A percentile compares a stretch with the other conserved stretches of the same genome.
These are phyloP conservation scores for Hemileccinum impolitum DNA, from an alignment of 768 basidiomycete genomes.

Conservation along the genomic window DNA sequence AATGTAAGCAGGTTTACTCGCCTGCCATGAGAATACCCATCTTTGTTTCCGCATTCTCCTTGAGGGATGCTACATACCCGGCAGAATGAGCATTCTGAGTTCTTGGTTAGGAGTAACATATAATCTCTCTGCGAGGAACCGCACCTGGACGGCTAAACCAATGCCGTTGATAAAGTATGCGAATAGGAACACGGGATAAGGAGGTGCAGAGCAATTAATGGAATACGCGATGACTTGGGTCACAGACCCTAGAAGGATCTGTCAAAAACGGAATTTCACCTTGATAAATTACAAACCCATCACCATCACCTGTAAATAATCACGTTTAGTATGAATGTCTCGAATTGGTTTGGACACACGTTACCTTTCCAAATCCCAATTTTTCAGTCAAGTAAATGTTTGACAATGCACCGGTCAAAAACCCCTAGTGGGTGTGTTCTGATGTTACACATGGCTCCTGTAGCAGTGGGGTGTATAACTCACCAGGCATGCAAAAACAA, in stretches of 20 bases:
- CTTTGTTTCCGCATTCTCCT: constrained; percentile 53
- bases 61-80: constrained; percentile 61
- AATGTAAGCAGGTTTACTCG: not conserved
- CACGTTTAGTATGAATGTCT: not conserved
- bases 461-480: constrained; percentile 8
- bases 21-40: constrained; percentile 66
- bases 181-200: constrained; percentile 61
- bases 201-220: constrained; percentile 52
- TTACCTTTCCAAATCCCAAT: constrained; percentile 43
- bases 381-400: constrained; percentile 46
- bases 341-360: not conserved
- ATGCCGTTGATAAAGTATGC: constrained; percentile 47
- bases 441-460: constrained; percentile 16
- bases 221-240: constrained; percentile 52
- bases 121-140: not conserved
- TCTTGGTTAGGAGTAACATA: not conserved
- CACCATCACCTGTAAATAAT: constrained; percentile 35
- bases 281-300: constrained; percentile 25
- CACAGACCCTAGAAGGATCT: constrained; percentile 41
- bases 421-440: constrained; percentile 33
- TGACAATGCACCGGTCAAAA: constrained; percentile 40
- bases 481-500: constrained; percentile 47
- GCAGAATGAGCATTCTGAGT: constrained; percentile 69
- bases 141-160: constrained; percentile 46
- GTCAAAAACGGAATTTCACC: not conserved